These are phyloP conservation scores for Diospyros lotus DNA, from an alignment of 148 eudicot genomes.

Conservation along the genomic window DNA sequence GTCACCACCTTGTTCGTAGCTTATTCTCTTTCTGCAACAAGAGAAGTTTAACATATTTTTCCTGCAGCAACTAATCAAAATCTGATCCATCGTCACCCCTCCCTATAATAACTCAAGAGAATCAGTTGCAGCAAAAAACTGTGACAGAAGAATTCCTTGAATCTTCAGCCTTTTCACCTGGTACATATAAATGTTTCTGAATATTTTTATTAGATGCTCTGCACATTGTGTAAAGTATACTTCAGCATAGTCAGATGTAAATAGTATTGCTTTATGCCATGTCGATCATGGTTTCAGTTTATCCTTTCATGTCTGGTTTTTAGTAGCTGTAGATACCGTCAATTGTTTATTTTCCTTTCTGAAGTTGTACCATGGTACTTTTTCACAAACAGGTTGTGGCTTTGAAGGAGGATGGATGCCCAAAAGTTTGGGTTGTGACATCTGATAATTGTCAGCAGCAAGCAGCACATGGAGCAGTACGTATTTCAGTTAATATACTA, in stretches of 20 bases:
- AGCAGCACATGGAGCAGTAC: constrained; percentile 90
- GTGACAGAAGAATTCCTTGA: no score
- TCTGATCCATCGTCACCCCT: no score
- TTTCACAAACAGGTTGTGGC: constrained; percentile 62
- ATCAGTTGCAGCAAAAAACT: no score
- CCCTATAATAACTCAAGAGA: no score
- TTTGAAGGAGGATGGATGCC: constrained; percentile 91
- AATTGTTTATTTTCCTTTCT: neutral
- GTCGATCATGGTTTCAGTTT: neutral
- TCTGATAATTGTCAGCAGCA: constrained; percentile 87
- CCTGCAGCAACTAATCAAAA: no score
- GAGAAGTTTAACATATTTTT: no score
- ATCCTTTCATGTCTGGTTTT: neutral
- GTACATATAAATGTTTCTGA: no score
- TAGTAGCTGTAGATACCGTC: constrained; percentile 9
- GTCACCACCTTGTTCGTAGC: no score
- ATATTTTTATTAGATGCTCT: no score
- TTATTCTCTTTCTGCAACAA: no score
- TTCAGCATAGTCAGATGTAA: no score
- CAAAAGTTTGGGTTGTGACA: constrained; percentile 94
- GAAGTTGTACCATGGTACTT: constrained; percentile 4
- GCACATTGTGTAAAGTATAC: neutral
- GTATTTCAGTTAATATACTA: constrained; percentile 17
- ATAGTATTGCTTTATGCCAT: neutral
- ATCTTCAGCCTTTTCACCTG: no score